Conservation (phyloP, 371 early-diverging fungal genomes). For the Actinomucor elegans region DNA sequence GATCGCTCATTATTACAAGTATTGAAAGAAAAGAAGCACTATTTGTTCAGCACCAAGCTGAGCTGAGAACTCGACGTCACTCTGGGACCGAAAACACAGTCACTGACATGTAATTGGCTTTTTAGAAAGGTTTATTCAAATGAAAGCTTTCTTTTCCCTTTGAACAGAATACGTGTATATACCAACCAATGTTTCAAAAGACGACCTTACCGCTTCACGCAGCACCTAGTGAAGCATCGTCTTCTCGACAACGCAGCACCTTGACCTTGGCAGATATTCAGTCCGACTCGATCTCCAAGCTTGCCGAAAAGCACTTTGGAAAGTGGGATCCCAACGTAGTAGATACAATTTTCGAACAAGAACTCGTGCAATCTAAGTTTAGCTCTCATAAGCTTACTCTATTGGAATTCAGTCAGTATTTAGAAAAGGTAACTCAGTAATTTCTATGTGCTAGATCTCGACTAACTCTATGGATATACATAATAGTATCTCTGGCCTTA, state of each 20-base stretch:
- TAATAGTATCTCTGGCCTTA: conserved; percentile 78
- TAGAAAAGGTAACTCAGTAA: conserved; percentile 71
- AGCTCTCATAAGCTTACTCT: conserved; percentile 57
- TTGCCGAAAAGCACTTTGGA: conserved; percentile 49
- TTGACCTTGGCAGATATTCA: conserved; percentile 57
- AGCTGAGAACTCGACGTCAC: background rate
- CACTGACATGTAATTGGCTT: background rate
- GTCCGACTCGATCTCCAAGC: conserved; percentile 52
- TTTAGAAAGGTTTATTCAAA: background rate
- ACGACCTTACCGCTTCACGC: conserved; percentile 51
- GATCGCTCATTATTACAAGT: conserved; percentile 13
- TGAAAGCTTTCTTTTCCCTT: background rate
- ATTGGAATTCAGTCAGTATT: conserved; percentile 76
- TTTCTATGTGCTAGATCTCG: too few species aligned
- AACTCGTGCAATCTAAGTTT: conserved; percentile 56
- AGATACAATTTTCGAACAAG: conserved; percentile 55
- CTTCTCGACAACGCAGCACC: conserved; percentile 18
- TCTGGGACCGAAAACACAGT: background rate
- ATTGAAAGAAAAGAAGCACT: background rate
- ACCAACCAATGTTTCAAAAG: conserved; percentile 47
- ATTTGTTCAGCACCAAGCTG: too few species aligned
- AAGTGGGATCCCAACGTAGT: conserved; percentile 58
- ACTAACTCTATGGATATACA: too few species aligned
- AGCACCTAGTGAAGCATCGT: conserved; percentile 41
- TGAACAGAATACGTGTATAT: background rate